Evolutionary conservation across 1,284 basidiomycete species (phyloP).

Genomic region (Cutaneotrichosporon cutaneum): DNA sequence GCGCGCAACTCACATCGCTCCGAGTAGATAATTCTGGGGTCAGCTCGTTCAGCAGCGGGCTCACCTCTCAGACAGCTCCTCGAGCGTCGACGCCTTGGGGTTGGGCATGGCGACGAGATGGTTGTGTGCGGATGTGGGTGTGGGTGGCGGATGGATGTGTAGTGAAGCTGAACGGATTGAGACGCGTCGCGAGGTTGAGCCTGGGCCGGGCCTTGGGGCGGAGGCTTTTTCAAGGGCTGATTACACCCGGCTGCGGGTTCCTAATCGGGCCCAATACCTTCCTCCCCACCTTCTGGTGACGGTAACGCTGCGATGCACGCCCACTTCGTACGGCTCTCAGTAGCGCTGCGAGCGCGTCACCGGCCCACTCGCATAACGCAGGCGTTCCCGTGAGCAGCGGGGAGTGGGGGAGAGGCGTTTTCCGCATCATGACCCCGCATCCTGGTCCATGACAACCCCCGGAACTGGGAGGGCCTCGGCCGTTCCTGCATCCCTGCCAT

Average conservation of each 20-base stretch:
- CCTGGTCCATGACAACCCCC: background rate
- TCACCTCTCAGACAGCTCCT: constrained; percentile 51
- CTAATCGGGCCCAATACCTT: background rate
- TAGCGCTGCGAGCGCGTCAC: no score
- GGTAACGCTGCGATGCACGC: background rate
- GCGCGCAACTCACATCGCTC: constrained; percentile 45
- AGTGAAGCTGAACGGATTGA: constrained; percentile 1
- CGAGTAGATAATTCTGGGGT: constrained; percentile 51
- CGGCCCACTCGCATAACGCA: no score
- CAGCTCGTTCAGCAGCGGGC: constrained; percentile 16
- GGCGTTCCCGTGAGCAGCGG: no score
- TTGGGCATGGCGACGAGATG: background rate
- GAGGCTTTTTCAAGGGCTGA: background rate
- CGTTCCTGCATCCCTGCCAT: background rate
- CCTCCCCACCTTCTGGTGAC: background rate
- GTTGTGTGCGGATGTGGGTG: background rate
- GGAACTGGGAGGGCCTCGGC: background rate
- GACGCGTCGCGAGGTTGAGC: background rate
- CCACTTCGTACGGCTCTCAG: no score
- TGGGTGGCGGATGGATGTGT: background rate
- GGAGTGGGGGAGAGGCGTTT: no score
- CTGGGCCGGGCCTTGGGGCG: background rate
- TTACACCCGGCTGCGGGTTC: no score
- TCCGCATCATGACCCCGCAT: background rate
- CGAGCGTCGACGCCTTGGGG: constrained; percentile 32